phyloP scores from a whole-genome alignment of 108 stramenopile species.

The Cyclotella cryptica region DNA sequence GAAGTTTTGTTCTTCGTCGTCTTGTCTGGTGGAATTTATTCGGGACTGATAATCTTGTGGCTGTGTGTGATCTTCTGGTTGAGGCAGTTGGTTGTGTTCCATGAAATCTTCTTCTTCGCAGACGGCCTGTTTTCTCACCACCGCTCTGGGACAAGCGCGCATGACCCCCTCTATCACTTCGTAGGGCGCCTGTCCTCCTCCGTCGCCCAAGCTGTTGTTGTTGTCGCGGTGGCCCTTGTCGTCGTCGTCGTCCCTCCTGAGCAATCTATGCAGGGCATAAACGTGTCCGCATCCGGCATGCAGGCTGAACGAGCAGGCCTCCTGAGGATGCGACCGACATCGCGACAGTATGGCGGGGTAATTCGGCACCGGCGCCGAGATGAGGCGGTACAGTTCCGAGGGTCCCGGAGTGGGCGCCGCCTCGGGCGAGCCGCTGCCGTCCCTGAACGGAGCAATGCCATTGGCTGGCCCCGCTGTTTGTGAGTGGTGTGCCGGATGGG shows the following conservation, averaged over 20 bases:
- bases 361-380: slow-evolving; percentile 22
- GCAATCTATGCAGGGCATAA: slow-evolving; percentile 41
- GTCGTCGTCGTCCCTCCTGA: slow-evolving; percentile 10
- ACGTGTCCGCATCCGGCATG: slow-evolving; percentile 44
- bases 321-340: slow-evolving; percentile 31
- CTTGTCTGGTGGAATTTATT: not conserved
- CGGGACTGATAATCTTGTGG: not conserved
- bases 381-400: slow-evolving; percentile 37
- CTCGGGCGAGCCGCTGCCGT: not conserved
- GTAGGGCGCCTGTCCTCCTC: slow-evolving; percentile 50
- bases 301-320: slow-evolving; percentile 44
- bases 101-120: slow-evolving; percentile 39
- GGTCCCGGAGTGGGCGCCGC: slow-evolving; percentile 20
- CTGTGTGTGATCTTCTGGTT: not conserved
- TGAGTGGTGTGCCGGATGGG: too few relatives aligned
- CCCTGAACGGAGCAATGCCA: not conserved
- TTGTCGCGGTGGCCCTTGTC: too few relatives aligned
- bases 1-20: not conserved
- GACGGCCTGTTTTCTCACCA: slow-evolving; percentile 49
- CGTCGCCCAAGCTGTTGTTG: slow-evolving; percentile 16
- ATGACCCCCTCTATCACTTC: slow-evolving; percentile 70
- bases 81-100: not conserved
- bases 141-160: slow-evolving; percentile 62
- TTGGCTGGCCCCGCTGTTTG: too few relatives aligned
- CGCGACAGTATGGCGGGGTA: slow-evolving; percentile 29